These are phyloP conservation scores for Ormosia emarginata DNA, from an alignment of 306 rosid genomes.

Conservation along the genomic window DNA sequence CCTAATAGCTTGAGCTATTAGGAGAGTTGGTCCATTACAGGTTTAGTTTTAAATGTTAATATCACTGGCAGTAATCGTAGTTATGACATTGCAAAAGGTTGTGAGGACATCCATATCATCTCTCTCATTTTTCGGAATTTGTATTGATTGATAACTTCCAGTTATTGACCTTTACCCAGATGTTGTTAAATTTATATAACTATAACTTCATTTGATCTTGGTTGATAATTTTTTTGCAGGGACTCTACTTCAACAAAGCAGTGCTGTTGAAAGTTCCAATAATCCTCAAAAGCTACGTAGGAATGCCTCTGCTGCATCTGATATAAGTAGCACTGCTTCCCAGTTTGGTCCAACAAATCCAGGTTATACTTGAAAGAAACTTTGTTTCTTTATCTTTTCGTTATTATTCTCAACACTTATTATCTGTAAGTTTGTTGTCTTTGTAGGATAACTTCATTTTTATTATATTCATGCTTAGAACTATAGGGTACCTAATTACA, in stretches of 20 bases:
- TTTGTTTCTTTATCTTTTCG: not conserved
- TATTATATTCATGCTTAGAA: not conserved
- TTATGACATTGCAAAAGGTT: not conserved
- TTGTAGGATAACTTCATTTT: not conserved
- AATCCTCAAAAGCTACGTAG: conserved; percentile 45
- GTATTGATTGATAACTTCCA: not conserved
- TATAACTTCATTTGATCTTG: not conserved
- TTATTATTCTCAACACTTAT: not conserved
- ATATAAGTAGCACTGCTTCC: conserved; percentile 55
- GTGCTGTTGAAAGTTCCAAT: conserved; percentile 36
- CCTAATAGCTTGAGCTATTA: not conserved
- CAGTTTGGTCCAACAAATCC: conserved; percentile 42
- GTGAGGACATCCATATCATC: not conserved
- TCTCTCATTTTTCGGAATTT: not conserved
- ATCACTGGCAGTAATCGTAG: not conserved
- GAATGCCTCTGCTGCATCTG: conserved; percentile 66
- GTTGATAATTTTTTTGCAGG: conserved; percentile 37
- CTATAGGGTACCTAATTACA: not conserved
- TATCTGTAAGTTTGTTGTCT: not conserved
- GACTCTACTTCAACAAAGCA: conserved; percentile 35
- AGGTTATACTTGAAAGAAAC: conserved; percentile 46
- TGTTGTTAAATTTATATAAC: not conserved
- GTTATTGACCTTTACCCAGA: not conserved
- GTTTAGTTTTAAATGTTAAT: not conserved
- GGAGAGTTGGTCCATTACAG: not conserved